Conservation (phyloP, 345 rosid species). For the Eucalyptus dawsonii region DNA sequence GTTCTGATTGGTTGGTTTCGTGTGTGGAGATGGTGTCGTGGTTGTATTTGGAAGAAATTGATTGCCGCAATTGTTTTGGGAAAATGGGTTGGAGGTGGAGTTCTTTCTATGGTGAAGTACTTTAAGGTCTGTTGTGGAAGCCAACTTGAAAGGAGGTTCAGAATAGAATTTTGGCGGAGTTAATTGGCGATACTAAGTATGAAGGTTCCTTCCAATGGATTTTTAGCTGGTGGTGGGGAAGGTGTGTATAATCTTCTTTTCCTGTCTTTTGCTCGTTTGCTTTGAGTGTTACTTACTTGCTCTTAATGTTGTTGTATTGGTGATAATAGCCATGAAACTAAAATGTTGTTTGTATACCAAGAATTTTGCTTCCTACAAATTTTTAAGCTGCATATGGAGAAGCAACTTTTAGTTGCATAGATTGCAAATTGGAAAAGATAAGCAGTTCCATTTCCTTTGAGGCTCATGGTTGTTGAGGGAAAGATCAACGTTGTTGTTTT, state of each 20-base stretch:
- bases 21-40: not conserved
- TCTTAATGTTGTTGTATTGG: not conserved
- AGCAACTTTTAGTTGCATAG: not conserved
- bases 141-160: not conserved
- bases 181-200: constrained; percentile 17
- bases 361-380: not conserved
- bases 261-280: not conserved
- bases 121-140: not conserved
- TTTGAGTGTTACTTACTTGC: not conserved
- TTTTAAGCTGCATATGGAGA: not conserved
- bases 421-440: not conserved
- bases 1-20: not conserved
- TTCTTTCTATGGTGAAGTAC: not conserved
- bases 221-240: constrained; percentile 49
- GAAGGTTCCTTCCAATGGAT: constrained; percentile 90
- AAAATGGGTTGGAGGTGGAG: constrained; percentile 1
- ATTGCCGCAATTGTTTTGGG: not conserved
- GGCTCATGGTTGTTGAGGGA: not conserved
- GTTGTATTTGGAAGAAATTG: not conserved
- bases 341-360: not conserved
- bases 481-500: not conserved
- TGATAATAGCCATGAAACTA: not conserved
- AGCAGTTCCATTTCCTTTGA: not conserved
- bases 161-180: not conserved
- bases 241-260: constrained; percentile 22